Conservation (phyloP, 371 early-diverging fungal species). For the Dichotomocladium elegans region DNA sequence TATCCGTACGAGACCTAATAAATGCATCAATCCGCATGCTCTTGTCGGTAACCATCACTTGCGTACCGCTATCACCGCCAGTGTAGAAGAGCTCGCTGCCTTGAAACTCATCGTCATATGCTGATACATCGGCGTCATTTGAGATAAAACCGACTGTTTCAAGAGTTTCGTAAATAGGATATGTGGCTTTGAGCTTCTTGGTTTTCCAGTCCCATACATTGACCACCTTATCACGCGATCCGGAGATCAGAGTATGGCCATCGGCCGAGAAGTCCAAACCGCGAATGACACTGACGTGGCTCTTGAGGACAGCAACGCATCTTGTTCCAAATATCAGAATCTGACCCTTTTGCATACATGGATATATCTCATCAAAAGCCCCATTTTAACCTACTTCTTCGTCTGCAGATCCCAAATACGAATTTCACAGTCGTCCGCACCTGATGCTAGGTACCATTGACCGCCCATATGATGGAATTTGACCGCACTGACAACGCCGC, state of each 20-base stretch:
- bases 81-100: slow-evolving; percentile 68
- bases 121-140: slow-evolving; percentile 25
- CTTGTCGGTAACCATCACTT: background rate
- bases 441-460: slow-evolving; percentile 72
- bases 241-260: slow-evolving; percentile 77
- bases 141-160: slow-evolving; percentile 72
- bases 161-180: slow-evolving; percentile 81
- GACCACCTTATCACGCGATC: slow-evolving; percentile 93
- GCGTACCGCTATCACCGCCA: slow-evolving; percentile 76
- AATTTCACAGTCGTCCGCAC: slow-evolving; percentile 87
- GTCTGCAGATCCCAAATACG: slow-evolving; percentile 86
- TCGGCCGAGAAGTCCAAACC: slow-evolving; percentile 79
- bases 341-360: background rate
- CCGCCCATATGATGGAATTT: slow-evolving; percentile 71
- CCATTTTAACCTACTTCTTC: background rate
- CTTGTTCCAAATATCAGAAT: slow-evolving; percentile 17
- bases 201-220: slow-evolving; percentile 86
- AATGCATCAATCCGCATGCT: background rate
- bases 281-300: slow-evolving; percentile 90
- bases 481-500: slow-evolving; percentile 82
- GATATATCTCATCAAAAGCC: background rate
- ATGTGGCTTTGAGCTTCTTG: slow-evolving; percentile 69
- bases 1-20: slow-evolving; percentile 56
- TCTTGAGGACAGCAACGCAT: slow-evolving; percentile 71
- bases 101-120: slow-evolving; percentile 37